Percentiles rank a stretch among this genome's conserved stretches.
phyloP scores from a whole-genome alignment of 768 basidiomycete species.

The Termitomyces sp. region DNA sequence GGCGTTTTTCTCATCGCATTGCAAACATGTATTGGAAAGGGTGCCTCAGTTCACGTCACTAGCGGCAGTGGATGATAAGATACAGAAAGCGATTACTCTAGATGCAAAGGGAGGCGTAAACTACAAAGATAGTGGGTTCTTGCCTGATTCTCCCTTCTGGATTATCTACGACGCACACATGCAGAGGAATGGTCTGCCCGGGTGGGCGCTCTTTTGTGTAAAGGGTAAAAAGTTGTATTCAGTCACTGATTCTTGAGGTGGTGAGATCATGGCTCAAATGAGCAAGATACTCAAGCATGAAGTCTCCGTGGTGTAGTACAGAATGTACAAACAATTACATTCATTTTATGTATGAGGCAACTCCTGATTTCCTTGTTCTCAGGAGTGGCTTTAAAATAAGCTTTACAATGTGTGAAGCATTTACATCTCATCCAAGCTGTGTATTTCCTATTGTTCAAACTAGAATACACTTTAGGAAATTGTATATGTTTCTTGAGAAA shows the following conservation, averaged over 20 bases:
- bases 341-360: not conserved
- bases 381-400: conserved; percentile 61
- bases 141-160: not conserved
- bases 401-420: conserved; percentile 77
- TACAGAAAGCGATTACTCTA: conserved; percentile 54
- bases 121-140: conserved; percentile 56
- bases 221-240: conserved; percentile 40
- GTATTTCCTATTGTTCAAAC: too few species aligned
- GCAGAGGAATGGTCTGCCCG: conserved; percentile 48
- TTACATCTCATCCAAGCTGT: conserved; percentile 64
- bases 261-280: conserved; percentile 50
- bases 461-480: too few species aligned
- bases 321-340: conserved; percentile 46
- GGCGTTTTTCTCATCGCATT: conserved; percentile 76
- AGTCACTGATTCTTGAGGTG: conserved; percentile 68
- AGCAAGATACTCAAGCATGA: conserved; percentile 48
- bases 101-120: conserved; percentile 76
- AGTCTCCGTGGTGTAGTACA: conserved; percentile 57
- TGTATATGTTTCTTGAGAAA: too few species aligned
- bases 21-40: conserved; percentile 69
- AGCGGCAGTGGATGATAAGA: conserved; percentile 66
- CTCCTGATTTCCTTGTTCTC: not conserved
- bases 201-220: conserved; percentile 36
- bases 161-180: not conserved
- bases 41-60: conserved; percentile 78